Base-by-base conservation (phyloP, 768 basidiomycete species). In the Auricularia sp. region DNA sequence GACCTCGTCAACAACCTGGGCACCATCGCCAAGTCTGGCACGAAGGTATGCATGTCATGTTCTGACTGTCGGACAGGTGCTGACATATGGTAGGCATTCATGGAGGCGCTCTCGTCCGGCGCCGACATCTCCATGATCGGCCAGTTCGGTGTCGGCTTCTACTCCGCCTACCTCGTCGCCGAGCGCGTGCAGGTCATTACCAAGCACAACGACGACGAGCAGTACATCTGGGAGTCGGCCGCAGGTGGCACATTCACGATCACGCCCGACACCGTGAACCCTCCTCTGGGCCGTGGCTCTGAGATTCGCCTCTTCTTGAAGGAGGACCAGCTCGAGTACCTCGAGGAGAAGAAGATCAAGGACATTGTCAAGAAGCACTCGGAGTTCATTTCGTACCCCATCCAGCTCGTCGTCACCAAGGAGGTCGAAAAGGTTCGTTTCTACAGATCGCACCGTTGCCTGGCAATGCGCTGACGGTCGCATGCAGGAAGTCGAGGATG, bases 151-250 rank as follows among this genome's bases (percentile, higher is more conserved):
- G 96, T 99, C 77, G 96, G 96, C 82, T 98, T 98, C 88, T 98
- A 99, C 87, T 98, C 96, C 61, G 92, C 93, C 16, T 98, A 98
- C 85, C 93, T 99, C 72, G 95, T 99, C 69, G 95, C 96, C 71
- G 96, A 99, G 80, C 89, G 89, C 69, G 96, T 99, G 3, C 95
- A 97, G 78, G 94, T 99, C 75, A 89, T 98, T 79, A 94, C 95
- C 69, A 99, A 99, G 81, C 95, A 99, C 85, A 98, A 99, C 73
- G 96, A 98, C 72, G 96, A 98, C 76, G 97, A 98, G 80, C 96
- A 98, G 79, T 98, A 99, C 82, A 94, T 99, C 78, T 99, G 96
- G 97, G 96, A 99, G 84, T 99, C 96, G n/a, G 90, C 97, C 68
- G 96, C 96, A 37, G 97, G 96, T 75, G 97, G 96, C 65, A 99